A percentile compares a stretch with the other conserved stretches of the same genome.
Conservation (phyloP, 225 moss, liverwort and hornwort species). For the Polytrichum commune region DNA sequence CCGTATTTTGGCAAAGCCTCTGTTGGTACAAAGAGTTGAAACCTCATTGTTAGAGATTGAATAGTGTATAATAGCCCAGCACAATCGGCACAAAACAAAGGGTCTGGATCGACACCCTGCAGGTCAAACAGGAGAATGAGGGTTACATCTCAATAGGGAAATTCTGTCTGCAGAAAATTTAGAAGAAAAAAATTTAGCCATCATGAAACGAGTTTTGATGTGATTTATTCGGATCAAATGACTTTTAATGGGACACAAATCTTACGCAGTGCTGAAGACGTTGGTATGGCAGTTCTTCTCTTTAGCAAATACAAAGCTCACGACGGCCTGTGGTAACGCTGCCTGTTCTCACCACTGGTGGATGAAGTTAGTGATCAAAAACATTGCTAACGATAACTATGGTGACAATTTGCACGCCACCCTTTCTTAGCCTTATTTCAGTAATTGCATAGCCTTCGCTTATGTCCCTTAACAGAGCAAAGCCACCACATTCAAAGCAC, state of each 20-base stretch:
- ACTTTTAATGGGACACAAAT: background rate
- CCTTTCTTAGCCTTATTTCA: background rate
- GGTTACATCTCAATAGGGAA: background rate
- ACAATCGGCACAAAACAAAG: conserved; percentile 73
- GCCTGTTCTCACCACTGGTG: conserved; percentile 40
- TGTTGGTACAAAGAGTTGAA: background rate
- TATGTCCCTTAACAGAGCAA: background rate
- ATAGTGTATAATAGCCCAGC: conserved; percentile 49
- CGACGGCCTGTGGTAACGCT: conserved; percentile 74
- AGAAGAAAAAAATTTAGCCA: background rate
- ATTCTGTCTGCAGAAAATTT: background rate
- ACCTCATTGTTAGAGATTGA: conserved; percentile 25
- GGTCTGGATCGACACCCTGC: conserved; percentile 78
- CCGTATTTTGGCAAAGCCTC: too few relatives aligned
- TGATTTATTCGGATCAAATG: background rate
- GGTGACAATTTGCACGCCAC: background rate
- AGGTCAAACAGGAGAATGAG: background rate
- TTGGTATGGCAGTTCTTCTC: conserved; percentile 52
- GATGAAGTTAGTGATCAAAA: background rate
- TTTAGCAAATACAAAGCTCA: conserved; percentile 73
- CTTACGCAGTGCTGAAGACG: conserved; percentile 68
- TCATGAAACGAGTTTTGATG: background rate
- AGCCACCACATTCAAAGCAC: background rate
- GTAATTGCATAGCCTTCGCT: background rate
- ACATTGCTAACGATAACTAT: background rate